A percentile compares a stretch with the other conserved stretches of the same genome.
phyloP scores from a whole-genome alignment of 352 stramenopile genomes.

The Phytophthora sp. region DNA sequence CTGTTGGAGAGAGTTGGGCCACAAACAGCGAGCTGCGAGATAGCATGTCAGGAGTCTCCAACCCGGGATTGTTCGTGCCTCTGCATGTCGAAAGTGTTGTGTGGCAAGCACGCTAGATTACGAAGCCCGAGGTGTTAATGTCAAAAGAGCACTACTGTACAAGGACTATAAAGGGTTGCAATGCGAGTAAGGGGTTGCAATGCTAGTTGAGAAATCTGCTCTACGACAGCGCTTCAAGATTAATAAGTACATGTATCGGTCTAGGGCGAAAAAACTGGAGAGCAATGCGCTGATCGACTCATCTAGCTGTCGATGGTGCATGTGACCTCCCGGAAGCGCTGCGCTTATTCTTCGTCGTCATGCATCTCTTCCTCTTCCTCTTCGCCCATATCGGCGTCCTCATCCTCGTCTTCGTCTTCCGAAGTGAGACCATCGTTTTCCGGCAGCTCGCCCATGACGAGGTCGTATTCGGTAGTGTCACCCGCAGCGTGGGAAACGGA shows the following conservation, averaged over 20 bases:
- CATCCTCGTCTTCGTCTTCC: constrained; percentile 32
- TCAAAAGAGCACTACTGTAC: neutral
- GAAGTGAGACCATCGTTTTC: constrained; percentile 82
- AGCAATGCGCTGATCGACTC: constrained; percentile 17
- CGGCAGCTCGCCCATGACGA: constrained; percentile 79
- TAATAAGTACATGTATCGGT: constrained; percentile 40
- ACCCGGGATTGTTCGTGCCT: too few species aligned
- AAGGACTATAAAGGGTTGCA: neutral
- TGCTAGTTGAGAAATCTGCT: constrained; percentile 6
- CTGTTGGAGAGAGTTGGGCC: neutral
- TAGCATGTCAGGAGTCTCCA: neutral
- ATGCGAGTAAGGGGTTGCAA: neutral
- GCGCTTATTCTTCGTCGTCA: constrained; percentile 42
- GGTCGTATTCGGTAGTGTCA: constrained; percentile 83
- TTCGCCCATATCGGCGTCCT: constrained; percentile 43
- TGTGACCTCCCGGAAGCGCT: constrained; percentile 8
- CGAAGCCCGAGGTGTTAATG: too few species aligned
- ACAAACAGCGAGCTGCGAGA: constrained; percentile 1
- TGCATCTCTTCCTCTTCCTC: constrained; percentile 52
- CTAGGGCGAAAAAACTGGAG: constrained; percentile 19
- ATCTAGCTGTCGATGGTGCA: constrained; percentile 23
- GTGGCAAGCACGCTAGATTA: too few species aligned
- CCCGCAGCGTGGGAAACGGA: constrained; percentile 57
- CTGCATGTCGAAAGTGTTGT: too few species aligned
- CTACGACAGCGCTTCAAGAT: constrained; percentile 24